Evolutionary conservation across 139 green algal species (phyloP).

Genomic region (Chlorella sp.): DNA sequence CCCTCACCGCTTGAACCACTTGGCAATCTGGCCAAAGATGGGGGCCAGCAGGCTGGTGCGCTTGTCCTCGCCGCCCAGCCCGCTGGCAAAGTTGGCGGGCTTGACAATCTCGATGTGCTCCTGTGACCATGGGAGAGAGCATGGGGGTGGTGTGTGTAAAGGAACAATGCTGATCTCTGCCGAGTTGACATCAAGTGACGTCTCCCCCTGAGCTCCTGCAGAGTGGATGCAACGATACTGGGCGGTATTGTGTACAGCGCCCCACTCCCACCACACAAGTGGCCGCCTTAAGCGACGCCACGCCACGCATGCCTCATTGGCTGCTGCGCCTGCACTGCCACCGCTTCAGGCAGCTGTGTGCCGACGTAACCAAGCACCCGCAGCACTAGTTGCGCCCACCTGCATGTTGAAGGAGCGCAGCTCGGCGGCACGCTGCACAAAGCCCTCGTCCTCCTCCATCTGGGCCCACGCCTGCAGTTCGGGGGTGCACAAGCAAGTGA

Average conservation of each 20-base stretch:
- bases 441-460: conserved; percentile 90
- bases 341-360: no score
- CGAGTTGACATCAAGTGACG: no score
- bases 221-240: no score
- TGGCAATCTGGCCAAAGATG: conserved; percentile 32
- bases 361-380: no score
- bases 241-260: no score
- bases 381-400: not conserved
- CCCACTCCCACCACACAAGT: no score
- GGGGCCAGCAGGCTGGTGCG: conserved; percentile 14
- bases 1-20: conserved; percentile 40
- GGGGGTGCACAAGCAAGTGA: no score
- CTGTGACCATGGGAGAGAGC: no score
- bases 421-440: conserved; percentile 82
- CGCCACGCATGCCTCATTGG: no score
- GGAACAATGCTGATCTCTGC: not conserved
- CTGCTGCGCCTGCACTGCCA: no score
- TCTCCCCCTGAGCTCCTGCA: no score
- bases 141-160: not conserved
- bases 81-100: conserved; percentile 73
- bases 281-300: no score
- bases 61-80: not conserved
- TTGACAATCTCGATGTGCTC: conserved; percentile 73
- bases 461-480: conserved; percentile 84
- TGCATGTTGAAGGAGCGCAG: conserved; percentile 79